These are phyloP conservation scores for Pisolithus sp. DNA, from an alignment of 768 basidiomycete species.

Conservation along the genomic window DNA sequence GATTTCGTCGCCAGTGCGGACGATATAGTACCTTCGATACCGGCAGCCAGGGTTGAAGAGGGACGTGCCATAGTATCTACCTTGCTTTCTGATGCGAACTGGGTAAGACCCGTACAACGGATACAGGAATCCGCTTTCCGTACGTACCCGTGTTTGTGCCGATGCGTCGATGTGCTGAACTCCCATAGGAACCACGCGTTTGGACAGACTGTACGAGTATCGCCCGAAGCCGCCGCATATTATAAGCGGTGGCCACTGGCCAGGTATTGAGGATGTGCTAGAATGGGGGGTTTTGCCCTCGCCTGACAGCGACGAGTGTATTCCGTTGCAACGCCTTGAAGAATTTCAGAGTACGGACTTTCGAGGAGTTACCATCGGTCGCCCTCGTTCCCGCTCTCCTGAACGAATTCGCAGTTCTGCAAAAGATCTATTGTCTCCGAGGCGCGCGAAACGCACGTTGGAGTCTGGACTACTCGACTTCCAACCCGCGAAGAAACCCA, in stretches of 20 bases:
- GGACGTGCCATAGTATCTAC: slow-evolving; percentile 17
- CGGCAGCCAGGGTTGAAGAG: slow-evolving; percentile 7
- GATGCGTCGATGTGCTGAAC: slow-evolving; percentile 4
- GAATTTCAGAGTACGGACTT: slow-evolving; percentile 38
- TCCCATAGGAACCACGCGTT: slow-evolving; percentile 9
- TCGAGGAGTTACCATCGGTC: slow-evolving; percentile 2
- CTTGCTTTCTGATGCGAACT: slow-evolving; percentile 9
- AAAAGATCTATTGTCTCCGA: background rate
- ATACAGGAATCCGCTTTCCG: slow-evolving; percentile 14
- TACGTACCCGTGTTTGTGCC: slow-evolving; percentile 9
- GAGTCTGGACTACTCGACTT: slow-evolving; percentile 1
- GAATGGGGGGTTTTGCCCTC: slow-evolving; percentile 36
- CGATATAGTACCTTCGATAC: background rate
- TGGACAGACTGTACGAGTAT: slow-evolving; percentile 19
- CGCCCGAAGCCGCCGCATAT: slow-evolving; percentile 12
- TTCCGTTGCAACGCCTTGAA: slow-evolving; percentile 33
- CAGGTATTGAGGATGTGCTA: slow-evolving; percentile 8
- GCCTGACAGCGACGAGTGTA: slow-evolving; percentile 30
- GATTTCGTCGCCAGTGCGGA: slow-evolving; percentile 10
- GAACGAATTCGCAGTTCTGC: too few species aligned
- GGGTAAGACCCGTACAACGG: slow-evolving; percentile 15
- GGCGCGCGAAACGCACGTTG: slow-evolving; percentile 7
- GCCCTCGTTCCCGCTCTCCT: background rate
- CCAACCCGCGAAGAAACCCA: slow-evolving; percentile 26
- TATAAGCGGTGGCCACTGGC: background rate